A percentile compares a stretch with the other conserved stretches of the same genome.
Conservation (phyloP, 108 stramenopile genomes). For the Aureococcus anophagefferens region DNA sequence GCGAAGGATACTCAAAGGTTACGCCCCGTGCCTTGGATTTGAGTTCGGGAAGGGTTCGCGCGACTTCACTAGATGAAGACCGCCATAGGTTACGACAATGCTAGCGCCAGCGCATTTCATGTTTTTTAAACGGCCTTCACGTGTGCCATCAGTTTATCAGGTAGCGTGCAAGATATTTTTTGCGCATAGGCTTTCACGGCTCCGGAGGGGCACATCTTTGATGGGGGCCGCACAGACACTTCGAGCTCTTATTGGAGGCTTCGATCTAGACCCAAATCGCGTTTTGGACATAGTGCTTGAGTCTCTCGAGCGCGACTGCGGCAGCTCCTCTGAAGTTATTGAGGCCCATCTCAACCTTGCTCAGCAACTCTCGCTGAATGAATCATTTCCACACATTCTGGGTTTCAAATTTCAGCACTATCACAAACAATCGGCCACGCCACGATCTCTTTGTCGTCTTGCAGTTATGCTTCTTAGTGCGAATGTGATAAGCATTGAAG, state of each 20-base stretch:
- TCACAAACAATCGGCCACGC: background rate
- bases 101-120: background rate
- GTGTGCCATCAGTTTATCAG: too few relatives aligned
- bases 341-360: background rate
- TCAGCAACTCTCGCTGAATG: background rate
- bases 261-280: conserved; percentile 91
- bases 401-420: conserved; percentile 59
- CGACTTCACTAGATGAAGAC: too few relatives aligned
- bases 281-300: conserved; percentile 71
- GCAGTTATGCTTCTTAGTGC: background rate
- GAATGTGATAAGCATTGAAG: conserved; percentile 36
- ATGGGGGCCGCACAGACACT: conserved; percentile 17
- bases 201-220: too few relatives aligned
- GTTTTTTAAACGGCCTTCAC: background rate
- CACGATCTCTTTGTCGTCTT: background rate
- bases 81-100: too few relatives aligned
- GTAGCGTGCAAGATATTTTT: too few relatives aligned
- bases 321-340: background rate
- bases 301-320: conserved; percentile 49
- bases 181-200: too few relatives aligned
- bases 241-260: conserved; percentile 67
- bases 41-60: background rate
- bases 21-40: too few relatives aligned
- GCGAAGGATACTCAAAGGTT: conserved; percentile 82
- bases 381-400: conserved; percentile 55